A percentile compares a stretch with the other conserved stretches of the same genome.
Conservation (phyloP, 2,329 filamentous ascomycete genomes). For the Trichophyton rubrum region DNA sequence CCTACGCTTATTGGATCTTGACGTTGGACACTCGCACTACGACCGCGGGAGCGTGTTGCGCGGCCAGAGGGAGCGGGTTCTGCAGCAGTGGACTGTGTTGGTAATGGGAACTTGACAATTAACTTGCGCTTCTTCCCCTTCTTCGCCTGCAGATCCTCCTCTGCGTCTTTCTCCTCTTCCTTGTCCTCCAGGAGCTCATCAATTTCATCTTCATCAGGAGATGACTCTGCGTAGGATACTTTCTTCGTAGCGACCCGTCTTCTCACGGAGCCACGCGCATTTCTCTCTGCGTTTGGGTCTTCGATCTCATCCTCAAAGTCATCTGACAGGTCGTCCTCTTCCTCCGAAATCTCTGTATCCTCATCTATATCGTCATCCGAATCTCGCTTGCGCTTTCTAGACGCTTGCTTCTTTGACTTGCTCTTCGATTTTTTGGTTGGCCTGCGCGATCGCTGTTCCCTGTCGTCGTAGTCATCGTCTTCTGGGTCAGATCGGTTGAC, state of each 20-base stretch:
- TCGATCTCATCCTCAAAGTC: constrained; percentile 33
- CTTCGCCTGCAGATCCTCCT: constrained; percentile 13
- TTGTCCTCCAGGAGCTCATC: constrained; percentile 19
- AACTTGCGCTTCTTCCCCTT: constrained; percentile 3
- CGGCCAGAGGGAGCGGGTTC: constrained; percentile 9
- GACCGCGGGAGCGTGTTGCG: constrained; percentile 17
- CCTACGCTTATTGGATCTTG: constrained; percentile 6
- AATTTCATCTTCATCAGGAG: constrained; percentile 23
- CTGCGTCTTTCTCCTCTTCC: constrained; percentile 16
- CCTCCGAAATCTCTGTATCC: constrained; percentile 22
- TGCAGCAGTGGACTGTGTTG: constrained; percentile 13
- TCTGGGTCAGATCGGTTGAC: constrained; percentile 12
- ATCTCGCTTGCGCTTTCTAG: constrained; percentile 30
- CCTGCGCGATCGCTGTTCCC: constrained; percentile 19
- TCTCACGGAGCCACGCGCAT: constrained; percentile 45
- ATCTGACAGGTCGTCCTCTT: constrained; percentile 16
- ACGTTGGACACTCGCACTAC: constrained; percentile 21
- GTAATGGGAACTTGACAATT: constrained; percentile 11
- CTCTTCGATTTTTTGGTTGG: constrained; percentile 20
- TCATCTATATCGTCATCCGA: constrained; percentile 31
- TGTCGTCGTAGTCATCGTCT: constrained; percentile 35
- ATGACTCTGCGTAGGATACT: constrained; percentile 45
- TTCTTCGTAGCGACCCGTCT: constrained; percentile 44
- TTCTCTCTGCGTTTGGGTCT: constrained; percentile 33
- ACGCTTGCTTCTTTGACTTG: constrained; percentile 20